Conservation (phyloP, 257 asterid genomes). For the Fraxinus americana region DNA sequence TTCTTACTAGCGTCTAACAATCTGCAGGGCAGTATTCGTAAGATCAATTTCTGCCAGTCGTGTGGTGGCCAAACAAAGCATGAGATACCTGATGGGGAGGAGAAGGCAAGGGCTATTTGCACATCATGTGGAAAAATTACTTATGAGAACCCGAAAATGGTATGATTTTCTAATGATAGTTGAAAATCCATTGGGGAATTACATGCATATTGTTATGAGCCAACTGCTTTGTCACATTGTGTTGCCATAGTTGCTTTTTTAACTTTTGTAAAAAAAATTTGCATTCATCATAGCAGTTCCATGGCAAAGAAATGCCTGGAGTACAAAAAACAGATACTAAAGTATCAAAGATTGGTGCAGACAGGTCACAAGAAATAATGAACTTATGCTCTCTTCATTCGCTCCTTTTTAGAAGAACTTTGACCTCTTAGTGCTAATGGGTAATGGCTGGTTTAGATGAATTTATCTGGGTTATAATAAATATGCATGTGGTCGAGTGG, state of each 20-base stretch:
- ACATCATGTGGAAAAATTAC: slow-evolving; percentile 68
- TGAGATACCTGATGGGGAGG: slow-evolving; percentile 92
- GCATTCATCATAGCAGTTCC: neutral
- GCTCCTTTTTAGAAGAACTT: neutral
- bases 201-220: slow-evolving; percentile 5
- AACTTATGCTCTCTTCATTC: neutral
- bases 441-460: neutral
- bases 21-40: slow-evolving; percentile 58
- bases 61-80: slow-evolving; percentile 94
- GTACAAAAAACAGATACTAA: neutral
- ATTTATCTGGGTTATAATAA: neutral
- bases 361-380: neutral
- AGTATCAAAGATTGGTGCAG: neutral
- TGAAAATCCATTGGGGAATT: slow-evolving; percentile 9
- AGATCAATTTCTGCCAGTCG: slow-evolving; percentile 81
- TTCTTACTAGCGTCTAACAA: slow-evolving; percentile 21
- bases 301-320: neutral
- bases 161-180: slow-evolving; percentile 30
- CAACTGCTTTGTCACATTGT: neutral
- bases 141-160: slow-evolving; percentile 98
- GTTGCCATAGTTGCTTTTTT: neutral
- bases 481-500: neutral
- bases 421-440: neutral
- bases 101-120: slow-evolving; percentile 82
- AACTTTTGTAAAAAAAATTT: neutral